Conservation (phyloP, 2,329 filamentous ascomycete species). For the Alternaria arbusti region DNA sequence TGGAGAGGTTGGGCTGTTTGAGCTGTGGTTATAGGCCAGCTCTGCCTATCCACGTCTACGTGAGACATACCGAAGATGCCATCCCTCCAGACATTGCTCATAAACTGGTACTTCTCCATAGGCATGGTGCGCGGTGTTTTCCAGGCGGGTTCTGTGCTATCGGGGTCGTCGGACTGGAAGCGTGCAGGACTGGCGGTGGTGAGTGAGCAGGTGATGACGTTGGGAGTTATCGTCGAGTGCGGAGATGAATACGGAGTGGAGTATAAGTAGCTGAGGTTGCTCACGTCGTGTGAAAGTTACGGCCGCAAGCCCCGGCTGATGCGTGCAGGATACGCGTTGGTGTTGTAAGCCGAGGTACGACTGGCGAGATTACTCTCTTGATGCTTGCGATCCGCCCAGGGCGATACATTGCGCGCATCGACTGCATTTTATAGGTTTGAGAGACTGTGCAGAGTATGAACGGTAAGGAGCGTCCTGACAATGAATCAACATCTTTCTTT, state of each 20-base stretch:
- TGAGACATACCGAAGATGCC: conserved; percentile 75
- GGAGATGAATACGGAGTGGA: background rate
- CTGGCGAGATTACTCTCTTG: conserved; percentile 15
- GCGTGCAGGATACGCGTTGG: conserved; percentile 4
- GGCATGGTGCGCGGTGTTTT: conserved; percentile 61
- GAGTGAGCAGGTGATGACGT: background rate
- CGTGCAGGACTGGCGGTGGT: background rate
- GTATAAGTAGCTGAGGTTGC: conserved; percentile 10
- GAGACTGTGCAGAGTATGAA: background rate
- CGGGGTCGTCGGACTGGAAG: background rate
- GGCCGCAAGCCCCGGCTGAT: conserved; percentile 23
- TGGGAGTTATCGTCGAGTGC: background rate
- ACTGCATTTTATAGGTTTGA: background rate
- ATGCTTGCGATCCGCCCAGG: background rate
- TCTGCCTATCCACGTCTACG: background rate
- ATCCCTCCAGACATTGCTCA: conserved; percentile 85
- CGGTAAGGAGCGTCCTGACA: background rate
- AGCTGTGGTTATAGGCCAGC: background rate
- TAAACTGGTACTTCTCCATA: conserved; percentile 73
- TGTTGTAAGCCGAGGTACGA: conserved; percentile 29
- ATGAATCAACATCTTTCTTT: background rate
- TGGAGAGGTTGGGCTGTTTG: background rate
- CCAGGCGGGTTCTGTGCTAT: conserved; percentile 16
- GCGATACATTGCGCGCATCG: background rate
- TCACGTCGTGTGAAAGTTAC: conserved; percentile 26